A percentile compares a stretch with the other conserved stretches of the same genome.
Evolutionary conservation across 2,329 filamentous ascomycete species (phyloP).

Genomic region (Pyrenophora teres): DNA sequence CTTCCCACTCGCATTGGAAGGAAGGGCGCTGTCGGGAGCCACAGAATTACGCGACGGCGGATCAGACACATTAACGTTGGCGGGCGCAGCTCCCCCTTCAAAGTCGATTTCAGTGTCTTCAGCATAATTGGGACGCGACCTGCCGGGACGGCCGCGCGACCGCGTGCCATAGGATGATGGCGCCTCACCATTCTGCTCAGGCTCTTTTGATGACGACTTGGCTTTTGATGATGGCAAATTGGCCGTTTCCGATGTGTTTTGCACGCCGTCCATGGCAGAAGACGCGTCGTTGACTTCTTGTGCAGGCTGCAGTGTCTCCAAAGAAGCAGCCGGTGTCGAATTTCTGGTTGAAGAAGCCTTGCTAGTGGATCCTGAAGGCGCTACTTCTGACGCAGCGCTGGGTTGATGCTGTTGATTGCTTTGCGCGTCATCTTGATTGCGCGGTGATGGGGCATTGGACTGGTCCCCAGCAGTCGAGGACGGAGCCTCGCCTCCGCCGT

Average conservation of each 20-base stretch:
- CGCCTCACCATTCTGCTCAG: constrained; percentile 53
- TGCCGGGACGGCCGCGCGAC: constrained; percentile 83
- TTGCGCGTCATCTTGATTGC: constrained; percentile 37
- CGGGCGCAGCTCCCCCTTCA: constrained; percentile 65
- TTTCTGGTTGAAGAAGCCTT: constrained; percentile 44
- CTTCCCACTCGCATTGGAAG: constrained; percentile 44
- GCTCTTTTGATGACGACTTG: constrained; percentile 41
- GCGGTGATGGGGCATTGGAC: constrained; percentile 35
- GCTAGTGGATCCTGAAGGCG: constrained; percentile 39
- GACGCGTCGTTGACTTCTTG: constrained; percentile 35
- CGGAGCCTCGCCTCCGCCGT: constrained; percentile 43
- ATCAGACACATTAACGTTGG: constrained; percentile 60
- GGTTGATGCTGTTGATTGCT: constrained; percentile 24
- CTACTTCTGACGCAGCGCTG: constrained; percentile 32
- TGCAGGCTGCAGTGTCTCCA: constrained; percentile 31
- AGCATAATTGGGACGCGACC: constrained; percentile 87
- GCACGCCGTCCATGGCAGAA: constrained; percentile 32
- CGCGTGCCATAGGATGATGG: constrained; percentile 79
- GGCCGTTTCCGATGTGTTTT: constrained; percentile 37
- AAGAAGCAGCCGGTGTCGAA: constrained; percentile 39
- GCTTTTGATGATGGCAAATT: constrained; percentile 34
- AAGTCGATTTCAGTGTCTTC: constrained; percentile 93
- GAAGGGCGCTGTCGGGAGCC: constrained; percentile 39
- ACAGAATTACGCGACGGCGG: constrained; percentile 44
- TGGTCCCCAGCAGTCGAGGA: constrained; percentile 39